Evolutionary conservation across 2,329 filamentous ascomycete species (phyloP).

Genomic region (Colletotrichum costaricense): DNA sequence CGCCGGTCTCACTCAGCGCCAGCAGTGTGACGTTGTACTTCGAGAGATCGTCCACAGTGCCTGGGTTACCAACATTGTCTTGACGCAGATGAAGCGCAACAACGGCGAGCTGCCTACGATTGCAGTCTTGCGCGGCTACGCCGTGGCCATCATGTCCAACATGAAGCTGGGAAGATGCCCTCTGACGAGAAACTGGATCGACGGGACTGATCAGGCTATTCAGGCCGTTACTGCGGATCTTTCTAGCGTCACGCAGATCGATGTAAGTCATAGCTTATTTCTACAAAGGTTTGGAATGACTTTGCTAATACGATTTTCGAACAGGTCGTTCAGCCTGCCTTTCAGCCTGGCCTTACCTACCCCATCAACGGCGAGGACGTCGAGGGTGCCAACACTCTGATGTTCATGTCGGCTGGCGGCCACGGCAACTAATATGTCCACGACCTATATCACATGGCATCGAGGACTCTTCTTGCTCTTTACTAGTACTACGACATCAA

Average conservation of each 20-base stretch:
- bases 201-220: background rate
- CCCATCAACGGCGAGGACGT: background rate
- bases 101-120: background rate
- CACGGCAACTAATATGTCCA: background rate
- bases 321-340: background rate
- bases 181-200: background rate
- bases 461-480: background rate
- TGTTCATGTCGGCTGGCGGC: background rate
- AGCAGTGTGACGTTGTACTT: background rate
- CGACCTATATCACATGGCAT: background rate
- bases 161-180: background rate
- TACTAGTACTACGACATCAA: background rate
- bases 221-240: background rate
- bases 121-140: background rate
- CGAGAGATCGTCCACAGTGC: background rate
- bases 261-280: background rate
- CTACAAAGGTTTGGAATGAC: background rate
- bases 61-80: background rate
- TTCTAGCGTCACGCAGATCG: background rate
- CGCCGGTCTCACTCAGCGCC: background rate
- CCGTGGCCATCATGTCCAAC: background rate
- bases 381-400: background rate
- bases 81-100: background rate
- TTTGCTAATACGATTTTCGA: background rate
- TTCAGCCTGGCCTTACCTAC: background rate